Percentiles rank a stretch among this genome's conserved stretches.
phyloP scores from a whole-genome alignment of 805 yeast species.

The Cyberlindnera bimundalis region DNA sequence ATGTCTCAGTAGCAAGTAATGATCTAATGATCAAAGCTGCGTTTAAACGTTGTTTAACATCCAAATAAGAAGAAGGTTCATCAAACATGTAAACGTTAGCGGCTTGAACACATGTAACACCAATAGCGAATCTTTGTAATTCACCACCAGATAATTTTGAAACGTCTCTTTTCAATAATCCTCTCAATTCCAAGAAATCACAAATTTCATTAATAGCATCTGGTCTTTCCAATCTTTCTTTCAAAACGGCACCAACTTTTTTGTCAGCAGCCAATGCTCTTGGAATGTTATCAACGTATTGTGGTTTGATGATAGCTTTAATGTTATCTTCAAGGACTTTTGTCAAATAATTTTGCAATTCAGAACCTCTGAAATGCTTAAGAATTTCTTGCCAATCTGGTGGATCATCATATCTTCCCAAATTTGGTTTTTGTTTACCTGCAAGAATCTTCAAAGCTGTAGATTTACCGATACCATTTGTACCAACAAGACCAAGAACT shows the following conservation, averaged over 20 bases:
- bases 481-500: constrained; percentile 95
- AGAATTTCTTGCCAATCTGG: constrained; percentile 97
- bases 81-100: constrained; percentile 99
- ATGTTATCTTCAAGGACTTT: constrained; percentile 90
- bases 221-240: constrained; percentile 68
- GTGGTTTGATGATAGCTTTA: constrained; percentile 97
- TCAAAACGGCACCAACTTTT: constrained; percentile 81
- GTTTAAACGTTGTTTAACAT: constrained; percentile 97
- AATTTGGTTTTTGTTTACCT: constrained; percentile 95
- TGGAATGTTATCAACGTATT: constrained; percentile 96
- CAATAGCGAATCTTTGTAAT: constrained; percentile 96
- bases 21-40: constrained; percentile 95
- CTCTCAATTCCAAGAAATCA: constrained; percentile 67
- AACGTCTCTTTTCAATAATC: constrained; percentile 83
- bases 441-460: constrained; percentile 96
- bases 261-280: constrained; percentile 88
- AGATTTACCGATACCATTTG: constrained; percentile 98
- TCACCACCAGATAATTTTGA: constrained; percentile 96
- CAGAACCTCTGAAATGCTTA: constrained; percentile 91
- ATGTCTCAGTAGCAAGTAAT: constrained; percentile 67
- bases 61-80: constrained; percentile 97
- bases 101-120: constrained; percentile 91
- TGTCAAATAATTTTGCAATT: constrained; percentile 93
- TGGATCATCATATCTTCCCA: constrained; percentile 92
- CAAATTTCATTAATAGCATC: constrained; percentile 64